Conservation (phyloP, 495 filamentous ascomycete species). For the Penicillium riverlandense region DNA sequence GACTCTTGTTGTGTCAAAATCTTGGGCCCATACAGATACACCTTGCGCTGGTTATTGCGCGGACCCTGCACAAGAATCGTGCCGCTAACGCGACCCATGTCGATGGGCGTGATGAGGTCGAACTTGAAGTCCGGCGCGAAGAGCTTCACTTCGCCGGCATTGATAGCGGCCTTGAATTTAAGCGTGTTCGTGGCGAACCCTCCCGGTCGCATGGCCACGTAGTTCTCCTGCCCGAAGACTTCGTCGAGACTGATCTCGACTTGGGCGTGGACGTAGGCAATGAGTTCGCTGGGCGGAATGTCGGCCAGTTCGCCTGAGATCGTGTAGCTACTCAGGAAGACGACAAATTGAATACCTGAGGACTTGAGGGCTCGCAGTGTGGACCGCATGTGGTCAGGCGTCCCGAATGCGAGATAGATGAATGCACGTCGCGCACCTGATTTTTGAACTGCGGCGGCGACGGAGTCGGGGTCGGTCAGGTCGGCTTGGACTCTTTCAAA, state of each 20-base stretch:
- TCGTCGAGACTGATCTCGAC: constrained; percentile 22
- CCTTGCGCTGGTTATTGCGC: constrained; percentile 3
- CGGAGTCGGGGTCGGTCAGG: constrained; percentile 17
- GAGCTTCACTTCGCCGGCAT: constrained; percentile 14
- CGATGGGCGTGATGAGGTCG: constrained; percentile 21
- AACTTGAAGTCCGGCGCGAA: constrained; percentile 6
- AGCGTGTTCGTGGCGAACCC: constrained; percentile 19
- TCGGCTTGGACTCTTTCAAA: constrained; percentile 23
- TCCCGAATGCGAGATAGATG: constrained; percentile 18
- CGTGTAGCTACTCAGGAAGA: constrained; percentile 21
- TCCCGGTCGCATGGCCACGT: constrained; percentile 18
- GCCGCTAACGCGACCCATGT: constrained; percentile 22
- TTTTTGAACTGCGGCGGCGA: constrained; percentile 11
- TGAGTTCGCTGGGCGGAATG: constrained; percentile 6
- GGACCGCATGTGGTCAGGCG: constrained; percentile 17
- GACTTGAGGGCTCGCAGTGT: constrained; percentile 18
- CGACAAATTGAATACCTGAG: constrained; percentile 19
- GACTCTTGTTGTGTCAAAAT: constrained; percentile 5
- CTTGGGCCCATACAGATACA: constrained; percentile 19
- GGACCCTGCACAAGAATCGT: constrained; percentile 11
- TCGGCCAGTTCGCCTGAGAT: constrained; percentile 10
- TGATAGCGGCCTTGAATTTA: constrained; percentile 8
- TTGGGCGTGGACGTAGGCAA: constrained; percentile 22
- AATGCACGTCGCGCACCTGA: constrained; percentile 22
- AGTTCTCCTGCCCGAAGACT: constrained; percentile 14